A percentile compares a stretch with the other conserved stretches of the same genome.
These are phyloP conservation scores for Trifolium pratense DNA, from an alignment of 306 rosid genomes.

Conservation along the genomic window DNA sequence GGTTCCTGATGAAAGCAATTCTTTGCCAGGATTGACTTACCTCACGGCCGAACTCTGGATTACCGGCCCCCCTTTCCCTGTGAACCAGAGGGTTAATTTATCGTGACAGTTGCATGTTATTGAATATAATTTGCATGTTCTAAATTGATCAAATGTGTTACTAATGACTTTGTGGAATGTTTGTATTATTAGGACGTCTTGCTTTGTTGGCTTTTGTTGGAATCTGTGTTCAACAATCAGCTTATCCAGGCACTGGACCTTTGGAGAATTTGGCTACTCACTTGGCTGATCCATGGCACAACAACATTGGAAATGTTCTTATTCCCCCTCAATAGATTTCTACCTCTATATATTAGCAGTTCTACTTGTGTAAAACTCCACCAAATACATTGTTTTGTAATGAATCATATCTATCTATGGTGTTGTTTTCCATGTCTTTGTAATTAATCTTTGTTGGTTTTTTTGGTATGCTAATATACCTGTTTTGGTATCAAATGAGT, in stretches of 20 bases:
- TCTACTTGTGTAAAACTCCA: constrained; percentile 60
- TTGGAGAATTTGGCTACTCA: constrained; percentile 98
- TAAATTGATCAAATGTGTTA: too few relatives aligned
- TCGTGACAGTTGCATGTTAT: too few relatives aligned
- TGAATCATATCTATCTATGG: constrained; percentile 40
- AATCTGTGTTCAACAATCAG: constrained; percentile 84
- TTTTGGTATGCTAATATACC: too few relatives aligned
- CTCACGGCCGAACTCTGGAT: too few relatives aligned
- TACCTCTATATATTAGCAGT: constrained; percentile 35
- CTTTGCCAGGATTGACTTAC: too few relatives aligned
- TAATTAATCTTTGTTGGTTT: constrained; percentile 34
- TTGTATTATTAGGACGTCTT: constrained; percentile 65
- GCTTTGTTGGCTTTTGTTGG: constrained; percentile 96
- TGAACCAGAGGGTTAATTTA: too few relatives aligned
- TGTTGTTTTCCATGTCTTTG: constrained; percentile 41
- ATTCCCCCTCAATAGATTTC: constrained; percentile 59
- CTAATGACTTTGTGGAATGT: constrained; percentile 3
- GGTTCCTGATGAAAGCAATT: too few relatives aligned
- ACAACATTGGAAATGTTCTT: constrained; percentile 86
- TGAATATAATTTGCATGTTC: too few relatives aligned
- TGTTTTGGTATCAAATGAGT: constrained; percentile 11
- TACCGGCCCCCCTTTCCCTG: too few relatives aligned
- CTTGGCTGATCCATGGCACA: constrained; percentile 99
- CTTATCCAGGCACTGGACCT: constrained; percentile 99
- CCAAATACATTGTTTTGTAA: constrained; percentile 44